Evolutionary conservation across 2,329 filamentous ascomycete genomes (phyloP).

Genomic region (Botrytis elliptica): DNA sequence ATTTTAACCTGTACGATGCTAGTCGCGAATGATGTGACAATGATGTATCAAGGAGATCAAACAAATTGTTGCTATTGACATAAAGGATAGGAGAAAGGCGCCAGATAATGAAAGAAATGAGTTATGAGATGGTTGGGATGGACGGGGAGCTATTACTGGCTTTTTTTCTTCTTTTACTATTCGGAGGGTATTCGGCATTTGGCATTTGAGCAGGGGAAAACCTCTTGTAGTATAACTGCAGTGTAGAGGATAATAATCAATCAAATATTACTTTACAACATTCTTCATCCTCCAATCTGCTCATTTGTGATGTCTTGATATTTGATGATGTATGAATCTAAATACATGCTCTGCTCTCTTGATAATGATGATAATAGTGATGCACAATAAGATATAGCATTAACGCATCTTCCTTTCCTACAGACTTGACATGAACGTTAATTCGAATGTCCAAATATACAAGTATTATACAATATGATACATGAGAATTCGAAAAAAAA

Average conservation of each 20-base stretch:
- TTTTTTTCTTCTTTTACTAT: conserved; percentile 1
- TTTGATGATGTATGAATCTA: not conserved
- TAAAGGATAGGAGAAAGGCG: not conserved
- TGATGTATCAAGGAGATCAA: not conserved
- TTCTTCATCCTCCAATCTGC: not conserved
- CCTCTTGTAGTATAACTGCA: not conserved
- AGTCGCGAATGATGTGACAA: not conserved
- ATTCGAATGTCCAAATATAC: not conserved
- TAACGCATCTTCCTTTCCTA: not conserved
- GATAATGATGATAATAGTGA: not conserved
- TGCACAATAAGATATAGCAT: not conserved
- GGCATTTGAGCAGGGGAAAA: conserved; percentile 4
- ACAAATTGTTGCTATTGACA: conserved; percentile 3
- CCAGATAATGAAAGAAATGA: not conserved
- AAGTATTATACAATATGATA: not conserved
- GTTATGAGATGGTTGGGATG: not conserved
- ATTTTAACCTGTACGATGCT: not conserved
- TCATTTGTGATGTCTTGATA: not conserved
- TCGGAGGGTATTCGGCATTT: not conserved
- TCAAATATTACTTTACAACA: not conserved
- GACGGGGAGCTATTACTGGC: not conserved
- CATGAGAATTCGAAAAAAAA: not conserved
- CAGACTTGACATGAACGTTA: not conserved
- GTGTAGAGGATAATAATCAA: conserved; percentile 11
- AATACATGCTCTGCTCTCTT: not conserved